Base-by-base conservation (phyloP, 1,284 basidiomycete genomes). In the Leccinum fallax region DNA sequence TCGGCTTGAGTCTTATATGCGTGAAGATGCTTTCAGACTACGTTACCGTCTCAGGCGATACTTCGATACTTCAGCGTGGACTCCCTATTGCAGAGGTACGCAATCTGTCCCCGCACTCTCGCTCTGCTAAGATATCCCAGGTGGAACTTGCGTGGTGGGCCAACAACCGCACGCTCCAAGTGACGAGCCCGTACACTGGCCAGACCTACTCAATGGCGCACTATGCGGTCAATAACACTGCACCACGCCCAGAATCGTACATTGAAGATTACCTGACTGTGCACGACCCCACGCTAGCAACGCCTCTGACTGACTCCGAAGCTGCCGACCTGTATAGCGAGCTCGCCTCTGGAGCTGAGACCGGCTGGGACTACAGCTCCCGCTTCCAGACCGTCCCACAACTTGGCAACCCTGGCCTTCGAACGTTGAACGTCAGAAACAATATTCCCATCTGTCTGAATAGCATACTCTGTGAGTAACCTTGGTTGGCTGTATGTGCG, bases 161-260 rank as follows among this genome's bases (percentile, higher is more conserved):
- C 8, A 83, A 76, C 53, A 91, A 97, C 72, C 87, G 94, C 28
- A 89, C 90, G 1, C 69, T 92, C 28, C 81, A 81, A 63, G 85
- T 97, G 53, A 89, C 80, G 2, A 92, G 90, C 59, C 92, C 95
- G 0, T 88, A 82, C 80, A 89, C 84, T 62, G 87, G 85, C 68
- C 76, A 80, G 53, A 88, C 82, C 0, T 84, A 91, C 76, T 77
- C 80, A 10, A 82, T 97, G 73, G 85, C 86, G 38, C 88, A 80
- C 62, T 97, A 93, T 69, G 78, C 83, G 2, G 94, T 94, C 0
- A 86, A 81, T 63, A 97, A 96, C 74, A 89, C 80, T 28, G 8
- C 92, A 1, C 95, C 95, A 26, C 83, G 94, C n/a, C 95, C 95
- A 0, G 95, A 97, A 77, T 92, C 90, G 1, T 91, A 89, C 68